Base-by-base conservation (phyloP, 2,329 filamentous ascomycete species). In the Fusarium sp. region DNA sequence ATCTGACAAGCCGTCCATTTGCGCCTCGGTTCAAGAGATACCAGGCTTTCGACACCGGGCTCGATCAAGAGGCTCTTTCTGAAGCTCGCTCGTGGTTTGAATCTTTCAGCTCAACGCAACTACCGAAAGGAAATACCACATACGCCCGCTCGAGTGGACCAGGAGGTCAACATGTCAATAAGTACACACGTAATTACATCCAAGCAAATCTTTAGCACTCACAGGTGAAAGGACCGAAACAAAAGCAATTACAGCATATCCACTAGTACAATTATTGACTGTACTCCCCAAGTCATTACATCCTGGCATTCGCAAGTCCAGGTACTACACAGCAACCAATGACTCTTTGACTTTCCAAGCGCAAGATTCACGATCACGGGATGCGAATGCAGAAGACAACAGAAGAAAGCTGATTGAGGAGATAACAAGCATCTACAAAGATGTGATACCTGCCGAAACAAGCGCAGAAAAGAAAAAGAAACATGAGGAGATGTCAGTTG, bases 141-240 rank as follows among this genome's bases (percentile, higher is more conserved):
- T 90, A 85, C 78, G 85, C 89, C 6, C 84, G 89, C n/a, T 90
- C 89, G 6, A 90, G 88, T 73, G 89, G 89, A 1, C 89, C 89
- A 6, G 89, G 89, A 18, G 89, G 89, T 5, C 89, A 91, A 74
- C 88, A 91, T 76, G 89, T 90, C 38, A 91, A 91, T 77, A 91
- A 90, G 89, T 90, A 76, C 60, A 85, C 28, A 56, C n/a, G 31
- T 26, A 42, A 24, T 33, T 35, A 26, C 31, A 3, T 66, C 85
- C 20, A 80, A 52, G 84, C 83, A 18, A 80, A 79, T 45, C 84
- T 73, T 10, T 85, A 80, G 84, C 84, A 17, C 83, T 86, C 15
- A 88, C 85, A 26, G 35, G 38, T 47, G 42, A n/a, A 73, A 90
- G 89, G 69, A 91, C 89, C 1, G 89, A 91, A 80, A 87, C 84